Base-by-base conservation (phyloP, 257 asterid species). In the Primulina eburnea region DNA sequence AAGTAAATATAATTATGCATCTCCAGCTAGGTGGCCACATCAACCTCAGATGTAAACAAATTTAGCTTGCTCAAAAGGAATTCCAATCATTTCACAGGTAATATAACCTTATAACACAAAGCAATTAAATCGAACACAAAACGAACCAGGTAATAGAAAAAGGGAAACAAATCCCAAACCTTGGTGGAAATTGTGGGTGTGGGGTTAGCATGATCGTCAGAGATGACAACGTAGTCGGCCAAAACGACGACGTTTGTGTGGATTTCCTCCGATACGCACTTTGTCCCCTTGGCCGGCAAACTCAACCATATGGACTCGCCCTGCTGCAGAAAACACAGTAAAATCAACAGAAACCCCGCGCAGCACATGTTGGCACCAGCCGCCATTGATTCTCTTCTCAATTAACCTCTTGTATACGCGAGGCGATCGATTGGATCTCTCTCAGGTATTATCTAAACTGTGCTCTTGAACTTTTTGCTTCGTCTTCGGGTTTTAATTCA, bases 191-290 rank as follows among this genome's bases (percentile, higher is more conserved):
- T 78, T 72, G 95, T 82, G 67, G 94, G 98, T n/a, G 74, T 76
- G 34, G 86, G 83, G 50, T 74, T 83, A 33, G 64, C 60, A 58
- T 82, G 92, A 75, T 86, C 92, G 50, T 88, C 91, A 65, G 98
- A 80, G 18, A 92, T 84, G 67, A 84, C 95, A 66, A 86, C 86
- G 79, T 86, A 92, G 79, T 92, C 96, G 30, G 91, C 86, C 78
- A 92, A 76, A 80, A 92, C 98, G 75, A 92, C 87, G 64, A 92
- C 95, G 87, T 86, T 89, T 76, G 70, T 88, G 75, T 90, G 97
- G 75, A 90, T 81, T 80, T 89, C 96, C 77, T 92, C 98, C 62
- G 97, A 90, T 4, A 90, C 90, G 71, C 97, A 92, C 78, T 92
- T 92, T 8, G 96, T 85, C 50, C 95, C 96, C 8, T 69, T 71